These are phyloP conservation scores for Podospora pseudoanserina DNA, from an alignment of 495 filamentous ascomycete genomes.

Conservation along the genomic window DNA sequence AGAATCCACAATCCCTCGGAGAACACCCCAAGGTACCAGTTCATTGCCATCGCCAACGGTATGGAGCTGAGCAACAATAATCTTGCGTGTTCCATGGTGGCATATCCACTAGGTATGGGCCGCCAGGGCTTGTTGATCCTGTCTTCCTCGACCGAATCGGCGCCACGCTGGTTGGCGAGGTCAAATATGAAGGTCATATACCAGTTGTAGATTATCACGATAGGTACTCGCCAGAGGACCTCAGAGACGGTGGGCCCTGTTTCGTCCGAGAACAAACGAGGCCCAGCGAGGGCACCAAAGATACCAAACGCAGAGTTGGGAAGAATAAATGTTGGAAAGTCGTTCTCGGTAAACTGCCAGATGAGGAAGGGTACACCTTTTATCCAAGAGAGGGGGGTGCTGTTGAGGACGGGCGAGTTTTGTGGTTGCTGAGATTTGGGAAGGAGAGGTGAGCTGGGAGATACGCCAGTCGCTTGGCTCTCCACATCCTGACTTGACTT, in stretches of 20 bases:
- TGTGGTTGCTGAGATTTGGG: not conserved
- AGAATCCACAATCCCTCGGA: constrained; percentile 35
- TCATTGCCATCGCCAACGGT: constrained; percentile 34
- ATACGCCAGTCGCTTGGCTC: not conserved
- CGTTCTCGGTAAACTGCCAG: constrained; percentile 25
- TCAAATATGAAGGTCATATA: not conserved
- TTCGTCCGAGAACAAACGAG: constrained; percentile 8
- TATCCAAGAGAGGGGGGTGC: constrained; percentile 3
- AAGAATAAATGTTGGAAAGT: constrained; percentile 10
- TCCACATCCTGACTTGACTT: not conserved
- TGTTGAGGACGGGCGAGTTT: constrained; percentile 5
- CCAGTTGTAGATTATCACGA: not conserved
- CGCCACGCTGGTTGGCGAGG: not conserved
- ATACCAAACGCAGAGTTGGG: constrained; percentile 26
- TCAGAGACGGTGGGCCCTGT: not conserved
- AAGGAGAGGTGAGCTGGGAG: not conserved
- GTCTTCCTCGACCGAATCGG: constrained; percentile 48
- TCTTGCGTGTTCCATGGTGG: constrained; percentile 39
- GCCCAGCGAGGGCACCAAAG: constrained; percentile 26
- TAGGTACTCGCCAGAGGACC: not conserved
- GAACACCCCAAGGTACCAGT: constrained; percentile 34
- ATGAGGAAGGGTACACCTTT: constrained; percentile 8
- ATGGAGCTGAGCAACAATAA: constrained; percentile 35
- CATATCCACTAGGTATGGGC: constrained; percentile 43
- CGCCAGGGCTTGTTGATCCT: constrained; percentile 59